Conservation (phyloP, 331 rosid species). For the Cydonia oblonga region DNA sequence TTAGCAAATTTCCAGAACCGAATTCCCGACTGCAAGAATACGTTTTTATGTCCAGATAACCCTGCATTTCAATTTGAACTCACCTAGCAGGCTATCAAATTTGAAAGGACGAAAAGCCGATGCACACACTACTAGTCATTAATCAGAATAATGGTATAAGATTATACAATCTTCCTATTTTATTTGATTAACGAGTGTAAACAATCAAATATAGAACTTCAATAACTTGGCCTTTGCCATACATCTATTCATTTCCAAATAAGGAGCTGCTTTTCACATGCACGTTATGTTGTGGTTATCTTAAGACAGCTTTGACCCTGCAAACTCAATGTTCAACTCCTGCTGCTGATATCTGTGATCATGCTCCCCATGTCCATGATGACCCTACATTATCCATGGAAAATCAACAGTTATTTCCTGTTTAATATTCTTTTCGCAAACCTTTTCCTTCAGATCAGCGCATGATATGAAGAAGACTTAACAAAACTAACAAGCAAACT, state of each 20-base stretch:
- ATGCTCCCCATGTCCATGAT: slow-evolving; percentile 14
- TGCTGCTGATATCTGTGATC: slow-evolving; percentile 2
- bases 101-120: neutral
- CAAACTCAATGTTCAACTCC: slow-evolving; percentile 4
- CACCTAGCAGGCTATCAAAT: neutral
- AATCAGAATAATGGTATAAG: neutral
- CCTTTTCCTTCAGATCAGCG: neutral
- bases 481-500: neutral
- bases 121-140: neutral
- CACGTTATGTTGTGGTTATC: neutral
- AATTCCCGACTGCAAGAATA: neutral
- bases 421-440: neutral
- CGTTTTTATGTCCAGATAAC: neutral
- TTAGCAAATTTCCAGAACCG: neutral
- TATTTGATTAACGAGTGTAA: neutral
- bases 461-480: neutral
- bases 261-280: neutral
- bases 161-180: neutral
- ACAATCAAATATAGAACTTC: neutral
- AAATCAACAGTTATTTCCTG: slow-evolving; percentile 2
- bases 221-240: neutral
- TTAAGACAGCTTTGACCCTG: slow-evolving; percentile 1
- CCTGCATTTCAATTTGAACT: neutral
- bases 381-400: slow-evolving; percentile 6
- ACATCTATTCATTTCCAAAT: neutral